Percentiles rank a stretch among this genome's conserved stretches.
These are phyloP conservation scores for Apiospora pterosperma DNA, from an alignment of 2,329 filamentous ascomycete species.

Conservation along the genomic window DNA sequence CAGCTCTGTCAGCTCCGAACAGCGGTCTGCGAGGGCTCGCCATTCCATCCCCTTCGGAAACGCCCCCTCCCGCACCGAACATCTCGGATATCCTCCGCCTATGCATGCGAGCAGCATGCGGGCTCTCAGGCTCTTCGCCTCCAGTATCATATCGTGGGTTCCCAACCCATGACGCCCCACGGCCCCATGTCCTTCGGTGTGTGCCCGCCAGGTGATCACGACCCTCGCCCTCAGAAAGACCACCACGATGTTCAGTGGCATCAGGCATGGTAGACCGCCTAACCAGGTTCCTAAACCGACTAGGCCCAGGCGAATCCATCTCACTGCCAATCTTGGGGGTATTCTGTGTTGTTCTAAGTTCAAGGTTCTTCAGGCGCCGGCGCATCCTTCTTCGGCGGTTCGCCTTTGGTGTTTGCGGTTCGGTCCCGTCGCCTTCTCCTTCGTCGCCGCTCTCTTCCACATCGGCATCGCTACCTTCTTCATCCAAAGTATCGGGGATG, in stretches of 20 bases:
- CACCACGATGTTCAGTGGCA: slow-evolving; percentile 54
- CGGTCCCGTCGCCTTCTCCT: slow-evolving; percentile 41
- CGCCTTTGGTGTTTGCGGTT: slow-evolving; percentile 33
- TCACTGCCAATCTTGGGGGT: slow-evolving; percentile 51
- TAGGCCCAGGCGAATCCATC: slow-evolving; percentile 34
- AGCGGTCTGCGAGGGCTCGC: slow-evolving; percentile 50
- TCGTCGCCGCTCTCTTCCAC: slow-evolving; percentile 87
- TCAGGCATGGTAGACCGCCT: slow-evolving; percentile 67
- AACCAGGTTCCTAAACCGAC: slow-evolving; percentile 52
- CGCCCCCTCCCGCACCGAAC: slow-evolving; percentile 60
- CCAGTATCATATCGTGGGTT: slow-evolving; percentile 45
- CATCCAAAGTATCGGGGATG: slow-evolving; percentile 50
- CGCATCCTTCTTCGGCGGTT: slow-evolving; percentile 64
- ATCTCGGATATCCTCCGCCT: slow-evolving; percentile 62
- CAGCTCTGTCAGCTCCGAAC: slow-evolving; percentile 63
- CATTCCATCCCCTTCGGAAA: slow-evolving; percentile 60
- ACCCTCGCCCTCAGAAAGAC: slow-evolving; percentile 73
- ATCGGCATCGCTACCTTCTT: slow-evolving; percentile 69
- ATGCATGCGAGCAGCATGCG: slow-evolving; percentile 43
- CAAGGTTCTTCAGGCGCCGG: slow-evolving; percentile 48
- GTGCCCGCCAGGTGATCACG: slow-evolving; percentile 57
- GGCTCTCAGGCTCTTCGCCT: slow-evolving; percentile 48
- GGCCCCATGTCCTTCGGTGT: slow-evolving; percentile 47
- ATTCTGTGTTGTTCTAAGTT: slow-evolving; percentile 62
- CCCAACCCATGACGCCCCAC: slow-evolving; percentile 57